A percentile compares a stretch with the other conserved stretches of the same genome.
These are phyloP conservation scores for Beta macrorhiza DNA, from an alignment of 179 eudicot species.

Conservation along the genomic window DNA sequence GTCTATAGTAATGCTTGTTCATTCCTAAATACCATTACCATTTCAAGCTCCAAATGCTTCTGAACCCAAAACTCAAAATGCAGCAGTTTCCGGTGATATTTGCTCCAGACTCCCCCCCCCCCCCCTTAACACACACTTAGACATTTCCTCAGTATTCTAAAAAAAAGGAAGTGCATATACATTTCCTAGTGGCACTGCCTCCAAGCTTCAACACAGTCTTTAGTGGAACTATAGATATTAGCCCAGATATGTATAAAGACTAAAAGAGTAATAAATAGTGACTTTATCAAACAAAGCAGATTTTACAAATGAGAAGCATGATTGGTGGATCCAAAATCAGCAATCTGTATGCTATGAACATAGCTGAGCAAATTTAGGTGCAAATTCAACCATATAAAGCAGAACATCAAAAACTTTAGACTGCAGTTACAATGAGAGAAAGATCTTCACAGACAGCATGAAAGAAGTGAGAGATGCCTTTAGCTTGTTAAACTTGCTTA, in stretches of 20 bases:
- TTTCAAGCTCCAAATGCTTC: too few species aligned
- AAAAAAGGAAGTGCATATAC: not conserved
- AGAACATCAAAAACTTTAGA: not conserved
- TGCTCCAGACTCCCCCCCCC: too few species aligned
- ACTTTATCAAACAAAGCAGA: not conserved
- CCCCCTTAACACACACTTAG: too few species aligned
- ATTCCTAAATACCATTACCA: too few species aligned
- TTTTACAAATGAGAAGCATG: not conserved
- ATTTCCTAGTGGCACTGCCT: not conserved
- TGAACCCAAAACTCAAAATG: too few species aligned
- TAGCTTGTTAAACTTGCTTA: not conserved
- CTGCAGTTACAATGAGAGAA: not conserved
- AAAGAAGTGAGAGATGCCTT: slow-evolving; percentile 9
- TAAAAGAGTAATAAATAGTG: not conserved
- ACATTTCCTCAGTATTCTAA: not conserved
- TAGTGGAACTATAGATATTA: not conserved
- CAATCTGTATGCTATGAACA: not conserved
- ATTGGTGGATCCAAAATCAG: not conserved
- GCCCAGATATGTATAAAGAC: not conserved
- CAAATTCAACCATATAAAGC: not conserved
- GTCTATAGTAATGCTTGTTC: too few species aligned
- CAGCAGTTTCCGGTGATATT: too few species aligned
- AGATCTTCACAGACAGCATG: slow-evolving; percentile 3
- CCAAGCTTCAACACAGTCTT: not conserved
- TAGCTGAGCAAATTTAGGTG: not conserved